Percentiles rank a stretch among this genome's conserved stretches.
These are phyloP conservation scores for Aspergillus indologenus DNA, from an alignment of 495 filamentous ascomycete species.

Conservation along the genomic window DNA sequence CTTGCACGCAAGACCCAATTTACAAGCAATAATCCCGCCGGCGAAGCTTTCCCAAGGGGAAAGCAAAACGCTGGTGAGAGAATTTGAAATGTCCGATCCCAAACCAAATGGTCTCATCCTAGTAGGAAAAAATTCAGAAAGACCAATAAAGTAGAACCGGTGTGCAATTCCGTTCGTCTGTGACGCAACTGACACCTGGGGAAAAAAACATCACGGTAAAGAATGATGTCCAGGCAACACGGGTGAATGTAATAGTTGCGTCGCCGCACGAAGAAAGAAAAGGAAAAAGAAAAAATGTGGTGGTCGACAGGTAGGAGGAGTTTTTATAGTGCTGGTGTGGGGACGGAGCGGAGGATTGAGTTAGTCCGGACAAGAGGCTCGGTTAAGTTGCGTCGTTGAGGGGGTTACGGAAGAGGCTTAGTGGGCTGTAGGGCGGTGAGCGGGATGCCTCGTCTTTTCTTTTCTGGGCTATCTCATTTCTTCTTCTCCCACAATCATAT, in stretches of 20 bases:
- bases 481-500: constrained; percentile 21
- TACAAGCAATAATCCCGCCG: neutral
- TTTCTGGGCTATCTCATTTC: constrained; percentile 12
- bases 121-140: constrained; percentile 36
- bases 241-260: constrained; percentile 44
- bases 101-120: constrained; percentile 52
- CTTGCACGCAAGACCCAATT: neutral
- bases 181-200: constrained; percentile 60
- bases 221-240: constrained; percentile 29
- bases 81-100: constrained; percentile 44
- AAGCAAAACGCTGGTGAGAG: neutral
- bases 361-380: neutral
- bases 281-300: constrained; percentile 29
- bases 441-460: constrained; percentile 1
- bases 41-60: no score
- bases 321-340: constrained; percentile 25
- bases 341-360: neutral
- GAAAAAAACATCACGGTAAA: constrained; percentile 46
- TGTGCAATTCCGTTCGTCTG: constrained; percentile 61
- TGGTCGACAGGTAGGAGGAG: neutral
- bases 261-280: constrained; percentile 61
- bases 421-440: constrained; percentile 9
- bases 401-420: no score
- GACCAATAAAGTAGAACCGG: constrained; percentile 52
- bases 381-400: neutral